phyloP scores from a whole-genome alignment of 1,139 yeast species.

The Yamadazyma triangularis region DNA sequence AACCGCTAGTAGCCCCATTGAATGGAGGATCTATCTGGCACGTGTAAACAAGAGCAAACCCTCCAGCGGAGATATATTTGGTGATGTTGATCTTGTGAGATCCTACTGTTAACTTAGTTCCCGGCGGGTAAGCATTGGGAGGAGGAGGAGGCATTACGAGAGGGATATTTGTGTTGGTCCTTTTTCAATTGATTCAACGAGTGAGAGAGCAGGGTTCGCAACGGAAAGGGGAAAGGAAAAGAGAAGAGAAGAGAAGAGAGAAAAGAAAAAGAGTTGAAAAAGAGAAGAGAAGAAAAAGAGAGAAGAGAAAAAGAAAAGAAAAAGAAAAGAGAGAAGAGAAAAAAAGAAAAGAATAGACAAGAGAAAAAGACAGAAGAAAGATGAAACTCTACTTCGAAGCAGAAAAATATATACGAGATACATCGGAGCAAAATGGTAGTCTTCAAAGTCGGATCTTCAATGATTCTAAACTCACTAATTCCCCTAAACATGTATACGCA shows the following conservation, averaged over 20 bases:
- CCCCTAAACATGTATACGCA: slow-evolving; percentile 83
- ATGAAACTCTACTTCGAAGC: slow-evolving; percentile 68
- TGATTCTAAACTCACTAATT: slow-evolving; percentile 24
- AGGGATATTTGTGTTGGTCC: no score
- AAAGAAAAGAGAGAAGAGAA: no score
- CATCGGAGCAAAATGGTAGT: slow-evolving; percentile 26
- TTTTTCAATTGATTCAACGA: no score
- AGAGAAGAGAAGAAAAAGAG: no score
- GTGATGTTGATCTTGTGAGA: slow-evolving; percentile 53
- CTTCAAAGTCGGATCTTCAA: slow-evolving; percentile 66
- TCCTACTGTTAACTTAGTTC: slow-evolving; percentile 61
- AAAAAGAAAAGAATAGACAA: no score
- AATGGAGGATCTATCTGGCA: slow-evolving; percentile 54
- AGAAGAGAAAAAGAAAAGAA: no score
- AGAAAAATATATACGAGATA: slow-evolving; percentile 36
- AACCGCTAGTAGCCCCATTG: slow-evolving; percentile 47
- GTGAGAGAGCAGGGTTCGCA: no score
- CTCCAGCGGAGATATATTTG: slow-evolving; percentile 67
- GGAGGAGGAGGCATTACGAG: slow-evolving; percentile 29
- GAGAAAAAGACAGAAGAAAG: no score
- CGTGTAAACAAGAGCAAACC: slow-evolving; percentile 75
- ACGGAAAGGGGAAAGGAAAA: no score
- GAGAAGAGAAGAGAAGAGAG: no score
- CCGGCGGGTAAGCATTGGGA: slow-evolving; percentile 57
- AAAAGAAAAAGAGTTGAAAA: no score